Conservation (phyloP, 2,329 filamentous ascomycete genomes). For the Pleomassaria siparia region DNA sequence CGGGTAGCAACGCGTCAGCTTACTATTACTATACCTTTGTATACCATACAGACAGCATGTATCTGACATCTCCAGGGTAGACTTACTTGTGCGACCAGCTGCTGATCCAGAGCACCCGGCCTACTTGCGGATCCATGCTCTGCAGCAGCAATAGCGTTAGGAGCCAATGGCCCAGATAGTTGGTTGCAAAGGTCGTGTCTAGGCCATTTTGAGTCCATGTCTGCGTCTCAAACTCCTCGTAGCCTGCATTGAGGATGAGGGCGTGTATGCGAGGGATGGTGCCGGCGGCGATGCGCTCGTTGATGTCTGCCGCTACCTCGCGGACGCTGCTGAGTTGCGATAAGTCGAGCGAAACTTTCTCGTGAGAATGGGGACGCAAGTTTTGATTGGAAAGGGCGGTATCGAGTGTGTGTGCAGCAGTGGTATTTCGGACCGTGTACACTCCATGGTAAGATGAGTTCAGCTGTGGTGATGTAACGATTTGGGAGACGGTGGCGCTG, state of each 20-base stretch:
- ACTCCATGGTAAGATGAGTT: slow-evolving; percentile 13
- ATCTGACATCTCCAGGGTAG: slow-evolving; percentile 6
- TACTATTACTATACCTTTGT: not conserved
- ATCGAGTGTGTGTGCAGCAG: slow-evolving; percentile 1
- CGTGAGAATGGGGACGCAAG: slow-evolving; percentile 2
- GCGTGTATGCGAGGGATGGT: slow-evolving; percentile 18
- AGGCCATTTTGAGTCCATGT: slow-evolving; percentile 36
- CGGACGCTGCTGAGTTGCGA: slow-evolving; percentile 5
- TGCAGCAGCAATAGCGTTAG: slow-evolving; percentile 35
- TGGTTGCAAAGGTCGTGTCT: slow-evolving; percentile 35
- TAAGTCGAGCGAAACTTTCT: slow-evolving; percentile 9
- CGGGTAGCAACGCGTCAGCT: slow-evolving; percentile 1
- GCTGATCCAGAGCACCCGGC: slow-evolving; percentile 35
- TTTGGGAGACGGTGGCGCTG: slow-evolving; percentile 13
- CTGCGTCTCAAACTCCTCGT: slow-evolving; percentile 19
- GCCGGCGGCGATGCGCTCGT: slow-evolving; percentile 14
- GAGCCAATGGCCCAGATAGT: slow-evolving; percentile 39
- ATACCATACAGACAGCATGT: slow-evolving; percentile 8
- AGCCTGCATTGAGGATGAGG: slow-evolving; percentile 22
- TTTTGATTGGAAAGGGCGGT: not conserved
- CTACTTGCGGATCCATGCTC: slow-evolving; percentile 37
- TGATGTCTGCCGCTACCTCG: slow-evolving; percentile 13
- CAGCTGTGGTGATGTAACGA: slow-evolving; percentile 10
- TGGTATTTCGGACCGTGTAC: slow-evolving; percentile 19
- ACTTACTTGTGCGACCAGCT: slow-evolving; percentile 30